Base-by-base conservation (phyloP, 495 filamentous ascomycete species). In the Aspergillus cavernicola region DNA sequence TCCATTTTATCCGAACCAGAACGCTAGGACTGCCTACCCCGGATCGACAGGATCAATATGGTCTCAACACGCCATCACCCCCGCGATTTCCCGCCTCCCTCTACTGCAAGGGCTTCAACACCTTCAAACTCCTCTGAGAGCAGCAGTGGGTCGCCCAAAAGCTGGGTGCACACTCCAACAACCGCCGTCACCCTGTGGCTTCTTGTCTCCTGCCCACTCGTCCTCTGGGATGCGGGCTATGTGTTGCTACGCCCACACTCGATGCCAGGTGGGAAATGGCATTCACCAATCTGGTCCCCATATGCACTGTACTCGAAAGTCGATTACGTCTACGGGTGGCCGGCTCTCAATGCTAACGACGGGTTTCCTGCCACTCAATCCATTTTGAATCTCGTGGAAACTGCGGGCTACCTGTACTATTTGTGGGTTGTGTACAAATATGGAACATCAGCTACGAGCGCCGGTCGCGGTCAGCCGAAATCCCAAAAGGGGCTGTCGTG, bases 311-410 rank as follows among this genome's bases (percentile, higher is more conserved):
- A 96, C 71, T 86, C 85, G 24, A 78, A 70, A 31, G 74, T 96
- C 50, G 92, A 97, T 64, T 78, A 90, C 66, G 76, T 92, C 29
- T 97, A 97, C 69, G 89, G 91, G 20, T 86, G 80, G 79, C 86
- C 86, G 58, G 85, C 88, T 7, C 90, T 78, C 66, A 70, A 88
- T 51, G 80, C 76, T 47, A 67, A 73, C 28, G 86, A 86, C 66
- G 90, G 91, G 1, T 96, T 93, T 65, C 88, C 90, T 0, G 80
- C 77, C 12, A 90, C 90, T 55, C 91, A 95, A 75, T 78, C 79
- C 12, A 45, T 74, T 2, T 45, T 95, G 66, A 97, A 96, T 61
- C 55, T 85, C 1, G 44, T 90, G 53, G 92, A 97, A 77, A 83
- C 78, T 8, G 53, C 74, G 33, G 76, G 83, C 44, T 96, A 96